These are phyloP conservation scores for Dimargaris xerosporica DNA, from an alignment of 192 early-diverging fungal genomes.

Conservation along the genomic window DNA sequence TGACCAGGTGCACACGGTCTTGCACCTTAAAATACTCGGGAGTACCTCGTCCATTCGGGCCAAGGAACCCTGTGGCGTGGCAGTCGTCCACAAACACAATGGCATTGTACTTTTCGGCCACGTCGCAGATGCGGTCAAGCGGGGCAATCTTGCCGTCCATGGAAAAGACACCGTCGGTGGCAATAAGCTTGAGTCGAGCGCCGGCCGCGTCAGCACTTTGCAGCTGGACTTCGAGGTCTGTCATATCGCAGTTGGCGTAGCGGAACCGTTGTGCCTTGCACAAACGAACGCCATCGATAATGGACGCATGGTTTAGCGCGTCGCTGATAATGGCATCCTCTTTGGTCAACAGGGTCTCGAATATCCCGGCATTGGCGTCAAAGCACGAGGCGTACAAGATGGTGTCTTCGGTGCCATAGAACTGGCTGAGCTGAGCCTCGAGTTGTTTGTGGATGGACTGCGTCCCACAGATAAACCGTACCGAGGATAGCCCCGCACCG, in stretches of 20 bases:
- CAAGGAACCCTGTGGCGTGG: slow-evolving; percentile 55
- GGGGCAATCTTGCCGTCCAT: slow-evolving; percentile 52
- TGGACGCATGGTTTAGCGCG: slow-evolving; percentile 42
- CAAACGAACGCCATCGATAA: slow-evolving; percentile 54
- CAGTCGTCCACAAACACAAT: slow-evolving; percentile 59
- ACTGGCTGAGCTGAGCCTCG: slow-evolving; percentile 35
- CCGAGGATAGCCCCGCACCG: slow-evolving; percentile 47
- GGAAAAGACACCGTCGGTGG: slow-evolving; percentile 53
- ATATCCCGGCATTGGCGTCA: slow-evolving; percentile 54
- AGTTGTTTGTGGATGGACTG: slow-evolving; percentile 53
- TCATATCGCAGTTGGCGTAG: slow-evolving; percentile 54
- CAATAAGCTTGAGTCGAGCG: slow-evolving; percentile 43
- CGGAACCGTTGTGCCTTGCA: slow-evolving; percentile 47
- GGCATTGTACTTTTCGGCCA: slow-evolving; percentile 55
- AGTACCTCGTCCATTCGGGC: slow-evolving; percentile 44
- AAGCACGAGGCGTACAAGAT: slow-evolving; percentile 56
- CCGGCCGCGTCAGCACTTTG: slow-evolving; percentile 29
- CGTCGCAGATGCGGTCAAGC: slow-evolving; percentile 41
- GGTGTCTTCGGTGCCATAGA: slow-evolving; percentile 41
- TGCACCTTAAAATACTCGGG: slow-evolving; percentile 45
- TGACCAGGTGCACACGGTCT: slow-evolving; percentile 37
- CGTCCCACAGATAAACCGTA: slow-evolving; percentile 58
- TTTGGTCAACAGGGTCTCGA: slow-evolving; percentile 40
- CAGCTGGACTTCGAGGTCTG: slow-evolving; percentile 45
- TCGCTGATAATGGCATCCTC: slow-evolving; percentile 41